A percentile compares a stretch with the other conserved stretches of the same genome.
Conservation (phyloP, 2,329 filamentous ascomycete genomes). For the Botrytis elliptica region DNA sequence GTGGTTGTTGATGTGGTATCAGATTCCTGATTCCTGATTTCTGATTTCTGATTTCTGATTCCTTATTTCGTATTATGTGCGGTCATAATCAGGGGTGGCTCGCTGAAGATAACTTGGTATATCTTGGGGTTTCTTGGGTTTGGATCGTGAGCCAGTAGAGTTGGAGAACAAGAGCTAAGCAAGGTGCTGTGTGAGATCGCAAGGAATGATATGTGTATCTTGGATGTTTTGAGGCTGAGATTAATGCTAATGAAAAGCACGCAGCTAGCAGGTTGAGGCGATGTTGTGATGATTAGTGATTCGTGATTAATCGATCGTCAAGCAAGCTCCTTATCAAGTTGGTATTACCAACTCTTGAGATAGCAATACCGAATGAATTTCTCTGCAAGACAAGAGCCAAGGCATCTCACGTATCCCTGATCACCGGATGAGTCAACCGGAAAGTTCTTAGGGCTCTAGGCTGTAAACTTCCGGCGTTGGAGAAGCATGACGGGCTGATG, state of each 20-base stretch:
- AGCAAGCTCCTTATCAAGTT: not conserved
- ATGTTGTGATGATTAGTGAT: not conserved
- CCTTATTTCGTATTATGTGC: not conserved
- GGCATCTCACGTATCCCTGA: not conserved
- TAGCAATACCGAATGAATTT: not conserved
- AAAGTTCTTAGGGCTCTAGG: not conserved
- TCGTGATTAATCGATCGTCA: not conserved
- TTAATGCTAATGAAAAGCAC: not conserved
- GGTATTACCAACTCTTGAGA: not conserved
- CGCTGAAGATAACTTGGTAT: not conserved
- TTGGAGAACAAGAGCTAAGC: not conserved
- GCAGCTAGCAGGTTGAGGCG: not conserved
- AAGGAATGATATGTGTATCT: not conserved
- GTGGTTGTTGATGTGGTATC: not conserved
- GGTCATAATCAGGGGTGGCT: not conserved
- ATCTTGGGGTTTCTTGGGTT: not conserved
- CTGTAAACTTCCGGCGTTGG: not conserved
- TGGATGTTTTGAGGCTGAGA: too few species aligned
- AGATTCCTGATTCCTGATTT: not conserved
- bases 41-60: not conserved
- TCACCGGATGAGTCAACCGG: not conserved
- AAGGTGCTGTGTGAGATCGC: not conserved
- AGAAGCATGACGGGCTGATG: not conserved
- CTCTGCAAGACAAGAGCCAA: not conserved
- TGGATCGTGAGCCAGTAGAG: not conserved